Conservation (phyloP, 2,329 filamentous ascomycete species). For the Epichloe coenophiala region DNA sequence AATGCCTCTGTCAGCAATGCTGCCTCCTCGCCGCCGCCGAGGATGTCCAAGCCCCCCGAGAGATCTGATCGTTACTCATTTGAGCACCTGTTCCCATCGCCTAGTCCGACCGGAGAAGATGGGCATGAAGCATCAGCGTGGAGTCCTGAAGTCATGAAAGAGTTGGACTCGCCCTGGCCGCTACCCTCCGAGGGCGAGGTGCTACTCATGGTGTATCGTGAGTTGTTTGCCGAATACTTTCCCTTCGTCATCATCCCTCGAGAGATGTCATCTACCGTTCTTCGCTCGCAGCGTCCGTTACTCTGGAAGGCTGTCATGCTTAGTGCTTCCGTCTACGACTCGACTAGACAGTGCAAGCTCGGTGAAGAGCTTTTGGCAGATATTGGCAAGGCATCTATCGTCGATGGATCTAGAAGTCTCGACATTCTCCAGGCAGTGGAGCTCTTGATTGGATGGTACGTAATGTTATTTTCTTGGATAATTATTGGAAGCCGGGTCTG, state of each 20-base stretch:
- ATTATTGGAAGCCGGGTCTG: not conserved
- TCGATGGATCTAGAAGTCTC: constrained; percentile 28
- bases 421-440: constrained; percentile 34
- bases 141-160: constrained; percentile 10
- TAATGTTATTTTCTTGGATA: not conserved
- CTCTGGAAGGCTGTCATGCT: constrained; percentile 39
- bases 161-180: constrained; percentile 27
- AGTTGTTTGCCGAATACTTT: constrained; percentile 22
- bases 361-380: constrained; percentile 31
- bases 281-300: constrained; percentile 27
- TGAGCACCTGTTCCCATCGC: constrained; percentile 23
- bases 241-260: constrained; percentile 32
- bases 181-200: constrained; percentile 24
- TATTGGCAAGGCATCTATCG: constrained; percentile 25
- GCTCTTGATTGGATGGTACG: constrained; percentile 32
- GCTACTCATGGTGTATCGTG: constrained; percentile 24
- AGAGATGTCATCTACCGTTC: constrained; percentile 20
- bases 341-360: constrained; percentile 27
- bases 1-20: constrained; percentile 5
- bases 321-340: constrained; percentile 27
- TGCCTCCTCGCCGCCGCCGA: constrained; percentile 4
- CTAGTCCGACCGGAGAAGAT: constrained; percentile 11
- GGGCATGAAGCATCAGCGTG: constrained; percentile 10
- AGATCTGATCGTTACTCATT: constrained; percentile 15
- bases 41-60: constrained; percentile 5